Evolutionary conservation across 2,329 filamentous ascomycete genomes (phyloP), one percentile per base, ranked within the genome.

Genomic region (Tolypocladium ovalisporum): DNA sequence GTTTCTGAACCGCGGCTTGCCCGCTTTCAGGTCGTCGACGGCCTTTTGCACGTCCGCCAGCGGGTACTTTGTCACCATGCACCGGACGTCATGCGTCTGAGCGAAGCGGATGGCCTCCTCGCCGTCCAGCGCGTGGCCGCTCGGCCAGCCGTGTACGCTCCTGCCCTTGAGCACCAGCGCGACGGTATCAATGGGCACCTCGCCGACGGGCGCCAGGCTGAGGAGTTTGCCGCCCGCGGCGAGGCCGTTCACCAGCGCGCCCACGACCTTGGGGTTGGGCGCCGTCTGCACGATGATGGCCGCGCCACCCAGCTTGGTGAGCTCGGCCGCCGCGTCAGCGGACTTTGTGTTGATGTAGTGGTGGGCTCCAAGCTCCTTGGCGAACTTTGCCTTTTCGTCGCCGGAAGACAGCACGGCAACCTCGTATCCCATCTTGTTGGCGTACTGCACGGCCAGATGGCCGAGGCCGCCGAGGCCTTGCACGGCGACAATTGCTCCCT

Each of bases 381-480:
- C 87, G 65, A 91, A 88, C 0, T 83, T 79, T 59, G 79, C 80
- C 76, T 93, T 93, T 62, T 75, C 77, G 59, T 83, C 79, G 10
- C 84, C 83, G 0, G 82, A 81, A 12, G 83, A 87, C 54, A 92
- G 77, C 0, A 86, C 89, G 1, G 83, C 83, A 6, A 89, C 83
- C 58, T 82, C 79, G 70, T 87, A 91, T 5, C 89, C 89, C 87
- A 91, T 90, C 71, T 85, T 84, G 54, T 76, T 76, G 5, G 87
- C 87, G 67, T 86, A 92, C 68, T 91, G 88, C 35, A 92, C 84
- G 0, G 87, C 89, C 35, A 93, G 70, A 69, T 93, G 89, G 2
- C 89, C 89, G 0, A 92, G 77, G 1, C 89, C 89, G 54, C 90
- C 85, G 3, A 93, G 76, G 17, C 88, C 89, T 60, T 92, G 84